Evolutionary conservation across 169 alveolate genomes (phyloP).

Genomic region (Plasmodium sp.): DNA sequence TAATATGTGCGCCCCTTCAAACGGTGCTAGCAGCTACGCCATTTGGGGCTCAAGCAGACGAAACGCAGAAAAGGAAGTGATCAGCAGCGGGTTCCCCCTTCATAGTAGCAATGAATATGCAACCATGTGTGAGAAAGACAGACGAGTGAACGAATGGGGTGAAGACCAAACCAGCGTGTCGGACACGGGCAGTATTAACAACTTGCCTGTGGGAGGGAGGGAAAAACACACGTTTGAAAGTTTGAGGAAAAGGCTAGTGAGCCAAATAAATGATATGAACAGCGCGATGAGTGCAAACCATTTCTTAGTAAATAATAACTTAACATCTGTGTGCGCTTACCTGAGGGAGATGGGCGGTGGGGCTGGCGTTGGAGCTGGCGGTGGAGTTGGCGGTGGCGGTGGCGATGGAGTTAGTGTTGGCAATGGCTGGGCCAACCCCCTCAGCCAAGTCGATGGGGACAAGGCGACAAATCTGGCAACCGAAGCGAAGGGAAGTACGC

Average conservation of each 20-base stretch:
- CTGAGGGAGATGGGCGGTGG: not conserved
- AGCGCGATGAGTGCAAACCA: conserved; percentile 5
- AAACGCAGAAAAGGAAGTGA: not conserved
- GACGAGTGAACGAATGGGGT: not conserved
- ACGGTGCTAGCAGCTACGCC: not conserved
- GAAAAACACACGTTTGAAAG: not conserved
- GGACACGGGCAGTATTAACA: not conserved
- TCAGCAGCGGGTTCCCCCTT: not conserved
- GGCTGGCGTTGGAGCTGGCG: too few relatives aligned
- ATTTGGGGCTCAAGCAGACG: not conserved
- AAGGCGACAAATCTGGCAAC: not conserved
- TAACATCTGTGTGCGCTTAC: not conserved
- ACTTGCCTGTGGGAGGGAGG: not conserved
- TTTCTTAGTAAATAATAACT: conserved; percentile 29
- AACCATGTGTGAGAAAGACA: conserved; percentile 17
- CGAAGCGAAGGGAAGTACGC: not conserved
- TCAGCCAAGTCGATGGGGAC: not conserved
- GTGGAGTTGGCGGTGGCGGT: too few relatives aligned
- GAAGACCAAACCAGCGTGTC: conserved; percentile 1
- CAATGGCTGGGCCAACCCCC: not conserved
- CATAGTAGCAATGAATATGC: not conserved
- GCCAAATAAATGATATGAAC: conserved; percentile 30
- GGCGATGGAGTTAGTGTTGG: not conserved
- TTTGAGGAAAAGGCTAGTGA: conserved; percentile 17
- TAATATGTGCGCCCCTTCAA: not conserved